Evolutionary conservation across 306 rosid species (phyloP).

Genomic region (Gynostemma pentaphyllum): DNA sequence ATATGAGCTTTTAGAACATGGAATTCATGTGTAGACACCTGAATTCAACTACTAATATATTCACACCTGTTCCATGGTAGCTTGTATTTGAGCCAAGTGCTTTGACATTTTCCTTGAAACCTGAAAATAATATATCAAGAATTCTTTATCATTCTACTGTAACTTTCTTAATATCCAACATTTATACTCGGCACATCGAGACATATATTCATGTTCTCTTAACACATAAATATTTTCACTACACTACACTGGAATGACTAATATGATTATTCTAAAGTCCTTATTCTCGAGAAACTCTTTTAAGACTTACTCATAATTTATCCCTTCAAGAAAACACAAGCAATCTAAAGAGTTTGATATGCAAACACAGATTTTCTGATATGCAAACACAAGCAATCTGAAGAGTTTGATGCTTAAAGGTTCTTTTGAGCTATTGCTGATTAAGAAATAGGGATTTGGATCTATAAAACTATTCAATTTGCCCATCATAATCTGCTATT

Average conservation of each 20-base stretch:
- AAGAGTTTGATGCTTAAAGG: too few relatives aligned
- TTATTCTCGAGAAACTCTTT: too few relatives aligned
- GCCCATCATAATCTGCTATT: too few relatives aligned
- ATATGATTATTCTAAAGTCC: neutral
- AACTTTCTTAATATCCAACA: neutral
- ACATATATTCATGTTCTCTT: neutral
- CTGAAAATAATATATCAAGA: slow-evolving; percentile 26
- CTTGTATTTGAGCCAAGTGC: slow-evolving; percentile 56
- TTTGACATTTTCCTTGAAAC: slow-evolving; percentile 61
- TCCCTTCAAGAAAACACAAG: too few relatives aligned
- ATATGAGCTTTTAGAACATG: neutral
- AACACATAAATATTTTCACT: neutral
- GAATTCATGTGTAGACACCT: slow-evolving; percentile 10
- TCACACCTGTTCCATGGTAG: slow-evolving; percentile 69
- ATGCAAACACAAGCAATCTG: too few relatives aligned
- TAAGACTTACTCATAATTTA: too few relatives aligned
- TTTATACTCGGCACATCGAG: neutral
- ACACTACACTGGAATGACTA: neutral
- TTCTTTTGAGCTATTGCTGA: too few relatives aligned
- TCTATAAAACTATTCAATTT: too few relatives aligned
- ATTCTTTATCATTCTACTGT: neutral
- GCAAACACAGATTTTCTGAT: too few relatives aligned
- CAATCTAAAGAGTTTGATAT: too few relatives aligned
- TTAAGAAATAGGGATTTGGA: too few relatives aligned
- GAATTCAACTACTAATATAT: neutral